Evolutionary conservation across 768 basidiomycete genomes (phyloP).

Genomic region (Lentinula aciculospora): DNA sequence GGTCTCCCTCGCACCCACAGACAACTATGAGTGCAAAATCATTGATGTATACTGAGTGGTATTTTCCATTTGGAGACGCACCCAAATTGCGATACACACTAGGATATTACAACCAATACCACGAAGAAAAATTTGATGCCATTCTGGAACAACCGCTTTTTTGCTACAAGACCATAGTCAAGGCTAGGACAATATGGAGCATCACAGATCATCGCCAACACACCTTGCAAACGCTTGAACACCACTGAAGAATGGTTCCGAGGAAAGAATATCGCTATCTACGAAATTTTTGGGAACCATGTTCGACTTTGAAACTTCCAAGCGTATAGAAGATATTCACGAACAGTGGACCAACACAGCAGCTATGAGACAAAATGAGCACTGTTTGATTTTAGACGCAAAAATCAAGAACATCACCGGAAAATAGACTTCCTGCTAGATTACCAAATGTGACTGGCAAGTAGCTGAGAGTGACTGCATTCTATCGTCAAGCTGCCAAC

Average conservation of each 20-base stretch:
- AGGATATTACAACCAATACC: constrained; percentile 79
- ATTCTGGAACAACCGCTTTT: constrained; percentile 59
- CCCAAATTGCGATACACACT: constrained; percentile 70
- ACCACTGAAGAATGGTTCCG: constrained; percentile 50
- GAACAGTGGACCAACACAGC: background rate
- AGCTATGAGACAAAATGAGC: constrained; percentile 13
- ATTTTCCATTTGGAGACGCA: constrained; percentile 15
- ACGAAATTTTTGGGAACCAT: background rate
- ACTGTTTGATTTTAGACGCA: constrained; percentile 40
- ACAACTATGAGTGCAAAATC: constrained; percentile 41
- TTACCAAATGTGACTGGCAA: constrained; percentile 57
- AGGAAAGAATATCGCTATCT: constrained; percentile 59
- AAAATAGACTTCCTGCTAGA: constrained; percentile 63
- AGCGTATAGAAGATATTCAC: background rate
- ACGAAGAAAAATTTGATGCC: constrained; percentile 69
- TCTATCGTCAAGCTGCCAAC: background rate
- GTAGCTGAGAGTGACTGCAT: background rate
- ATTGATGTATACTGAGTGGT: no score
- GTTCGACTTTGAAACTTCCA: background rate
- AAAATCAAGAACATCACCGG: constrained; percentile 47
- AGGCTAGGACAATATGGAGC: background rate
- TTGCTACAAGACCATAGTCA: constrained; percentile 29
- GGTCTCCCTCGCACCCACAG: constrained; percentile 59
- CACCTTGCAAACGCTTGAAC: constrained; percentile 54
- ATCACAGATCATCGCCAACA: constrained; percentile 14